A percentile compares a stretch with the other conserved stretches of the same genome.
Evolutionary conservation across 2,329 filamentous ascomycete genomes (phyloP).

Genomic region (Apiospora koreana): DNA sequence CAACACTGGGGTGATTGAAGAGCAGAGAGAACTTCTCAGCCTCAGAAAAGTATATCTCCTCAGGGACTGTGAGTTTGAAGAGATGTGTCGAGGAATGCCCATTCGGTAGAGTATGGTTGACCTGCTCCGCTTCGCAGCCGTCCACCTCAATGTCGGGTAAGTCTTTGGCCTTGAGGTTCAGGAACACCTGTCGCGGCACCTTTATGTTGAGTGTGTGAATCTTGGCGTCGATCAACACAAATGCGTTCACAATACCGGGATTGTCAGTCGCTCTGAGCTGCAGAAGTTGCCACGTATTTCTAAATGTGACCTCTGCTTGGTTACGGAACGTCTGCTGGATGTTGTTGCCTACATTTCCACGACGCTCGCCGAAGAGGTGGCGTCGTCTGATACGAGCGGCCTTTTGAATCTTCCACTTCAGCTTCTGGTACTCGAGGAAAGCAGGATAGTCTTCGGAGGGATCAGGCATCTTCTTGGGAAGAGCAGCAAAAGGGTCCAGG

Average conservation of each 20-base stretch:
- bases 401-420: slow-evolving; percentile 98
- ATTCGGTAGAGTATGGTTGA: slow-evolving; percentile 90
- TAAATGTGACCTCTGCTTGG: slow-evolving; percentile 86
- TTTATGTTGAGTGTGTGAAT: slow-evolving; percentile 86
- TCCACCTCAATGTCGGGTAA: slow-evolving; percentile 86
- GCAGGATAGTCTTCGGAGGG: slow-evolving; percentile 84
- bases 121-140: slow-evolving; percentile 87
- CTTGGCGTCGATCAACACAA: slow-evolving; percentile 91
- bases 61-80: slow-evolving; percentile 89
- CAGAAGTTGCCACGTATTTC: slow-evolving; percentile 91
- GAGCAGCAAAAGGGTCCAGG: slow-evolving; percentile 75
- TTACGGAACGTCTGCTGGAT: slow-evolving; percentile 79
- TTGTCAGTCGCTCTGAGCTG: slow-evolving; percentile 82
- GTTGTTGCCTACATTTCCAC: slow-evolving; percentile 63
- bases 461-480: slow-evolving; percentile 82
- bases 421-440: slow-evolving; percentile 92
- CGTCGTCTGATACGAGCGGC: slow-evolving; percentile 81
- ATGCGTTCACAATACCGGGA: slow-evolving; percentile 84
- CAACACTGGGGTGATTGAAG: slow-evolving; percentile 91
- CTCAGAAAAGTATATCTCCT: slow-evolving; percentile 84
- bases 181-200: slow-evolving; percentile 84
- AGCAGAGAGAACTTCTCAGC: slow-evolving; percentile 78
- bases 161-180: slow-evolving; percentile 87
- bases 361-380: slow-evolving; percentile 89
- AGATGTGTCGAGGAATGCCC: slow-evolving; percentile 92